phyloP scores from a whole-genome alignment of 495 filamentous ascomycete species.

The Talaromyces stipitatus region DNA sequence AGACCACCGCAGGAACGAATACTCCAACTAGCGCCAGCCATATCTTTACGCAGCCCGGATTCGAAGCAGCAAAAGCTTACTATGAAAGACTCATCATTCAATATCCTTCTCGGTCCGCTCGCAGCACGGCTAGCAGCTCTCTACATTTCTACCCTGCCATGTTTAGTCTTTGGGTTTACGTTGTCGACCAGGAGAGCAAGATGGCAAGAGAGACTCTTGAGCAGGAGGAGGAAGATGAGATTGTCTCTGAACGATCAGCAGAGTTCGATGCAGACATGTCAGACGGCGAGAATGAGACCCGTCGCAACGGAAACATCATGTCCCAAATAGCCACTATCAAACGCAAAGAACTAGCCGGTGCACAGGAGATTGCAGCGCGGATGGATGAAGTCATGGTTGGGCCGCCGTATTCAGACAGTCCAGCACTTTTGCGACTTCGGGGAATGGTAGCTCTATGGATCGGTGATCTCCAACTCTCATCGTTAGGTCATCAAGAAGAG shows the following conservation, averaged over 20 bases:
- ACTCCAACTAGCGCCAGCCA: constrained; percentile 3
- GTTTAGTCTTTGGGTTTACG: constrained; percentile 59
- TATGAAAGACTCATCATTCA: constrained; percentile 63
- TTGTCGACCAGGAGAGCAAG: constrained; percentile 43
- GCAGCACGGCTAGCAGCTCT: constrained; percentile 36
- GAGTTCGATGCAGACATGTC: neutral
- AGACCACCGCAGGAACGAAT: constrained; percentile 9
- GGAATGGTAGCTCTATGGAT: constrained; percentile 65
- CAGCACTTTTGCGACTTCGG: constrained; percentile 50
- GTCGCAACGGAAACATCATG: constrained; percentile 7
- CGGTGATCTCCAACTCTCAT: constrained; percentile 46
- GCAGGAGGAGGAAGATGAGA: constrained; percentile 25
- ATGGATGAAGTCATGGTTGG: constrained; percentile 59
- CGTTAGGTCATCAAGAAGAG: constrained; percentile 13
- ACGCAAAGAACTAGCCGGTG: constrained; percentile 31
- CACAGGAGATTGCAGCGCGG: constrained; percentile 48
- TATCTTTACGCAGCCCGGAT: constrained; percentile 41
- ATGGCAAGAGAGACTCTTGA: constrained; percentile 19
- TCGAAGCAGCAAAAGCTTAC: constrained; percentile 52
- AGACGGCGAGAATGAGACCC: neutral
- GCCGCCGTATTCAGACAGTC: constrained; percentile 54
- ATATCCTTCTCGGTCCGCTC: constrained; percentile 48
- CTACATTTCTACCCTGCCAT: constrained; percentile 59
- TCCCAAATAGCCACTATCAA: constrained; percentile 19
- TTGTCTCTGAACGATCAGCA: constrained; percentile 10